Base-by-base conservation (phyloP, 371 early-diverging fungal genomes). In the Mucor plumbeus region DNA sequence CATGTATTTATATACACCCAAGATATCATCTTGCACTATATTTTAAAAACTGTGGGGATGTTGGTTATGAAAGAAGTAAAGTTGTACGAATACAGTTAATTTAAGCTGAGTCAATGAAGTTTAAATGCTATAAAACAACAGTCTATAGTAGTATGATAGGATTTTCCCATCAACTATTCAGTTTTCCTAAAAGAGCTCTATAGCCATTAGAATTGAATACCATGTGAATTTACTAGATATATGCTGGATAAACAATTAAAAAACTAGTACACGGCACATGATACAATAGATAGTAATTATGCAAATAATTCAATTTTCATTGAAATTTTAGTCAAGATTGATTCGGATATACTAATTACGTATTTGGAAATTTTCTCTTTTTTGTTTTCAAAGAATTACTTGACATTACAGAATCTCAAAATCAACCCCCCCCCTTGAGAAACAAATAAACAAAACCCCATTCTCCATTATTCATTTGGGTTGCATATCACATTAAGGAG, bases 51-150 rank as follows among this genome's bases (percentile, higher is more conserved):
- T 26, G 57, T 17, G 40, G 38, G 15, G 38, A 39, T 15, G n/a
- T 21, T 21, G 14, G 31, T 13, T 21, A 10, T 21, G 31, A 10
- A 26, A 17, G 50, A 26, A 26, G 26, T 3, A 26, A 19, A 11
- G 43, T 15, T 34, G 54, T 34, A 55, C 65, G 35, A 50, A 59
- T 60, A 34, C 53, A 60, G 66, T 34, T 14, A 53, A 60, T 60
- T 66, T 60, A 66, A 66, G 66, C 50, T 66, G 60, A 66, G 60
- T 66, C 66, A 66, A 66, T 47, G 39, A 38, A 65, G 61, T 19
- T 26, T n/a, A 61, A 60, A 35, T n/a, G 2, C 44, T 44, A 5
- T 5, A 44, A 44, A 7, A n/a, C 17, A 38, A 38, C 7, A 38
- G 38, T 38, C 38, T 7, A 38, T 38, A 15, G 17, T 44, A n/a